Evolutionary conservation across 768 basidiomycete species (phyloP).

Genomic region (Phlebiopsis flavidoalba): DNA sequence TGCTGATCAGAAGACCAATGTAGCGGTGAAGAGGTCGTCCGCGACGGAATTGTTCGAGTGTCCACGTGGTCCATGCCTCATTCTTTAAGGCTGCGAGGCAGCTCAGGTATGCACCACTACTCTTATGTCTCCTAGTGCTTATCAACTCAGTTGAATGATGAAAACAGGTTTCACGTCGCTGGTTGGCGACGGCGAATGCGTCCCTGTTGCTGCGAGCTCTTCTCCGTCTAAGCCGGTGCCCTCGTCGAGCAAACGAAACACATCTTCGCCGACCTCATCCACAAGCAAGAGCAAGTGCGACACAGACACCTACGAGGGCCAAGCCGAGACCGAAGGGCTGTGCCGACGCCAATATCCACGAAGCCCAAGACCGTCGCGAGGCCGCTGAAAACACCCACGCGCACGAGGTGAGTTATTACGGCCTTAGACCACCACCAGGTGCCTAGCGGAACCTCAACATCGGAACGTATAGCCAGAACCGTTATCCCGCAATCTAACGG

Average conservation of each 20-base stretch:
- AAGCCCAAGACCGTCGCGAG: neutral
- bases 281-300: neutral
- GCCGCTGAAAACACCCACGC: neutral
- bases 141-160: neutral
- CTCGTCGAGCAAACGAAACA: neutral
- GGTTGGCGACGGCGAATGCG: neutral
- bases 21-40: neutral
- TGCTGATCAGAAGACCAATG: neutral
- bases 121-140: neutral
- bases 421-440: neutral
- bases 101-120: neutral
- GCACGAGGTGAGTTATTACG: neutral
- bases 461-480: neutral
- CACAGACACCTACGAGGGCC: neutral
- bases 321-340: neutral
- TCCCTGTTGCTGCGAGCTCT: neutral
- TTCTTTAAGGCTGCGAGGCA: neutral
- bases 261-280: neutral
- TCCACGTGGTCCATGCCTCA: neutral
- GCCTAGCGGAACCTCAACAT: neutral
- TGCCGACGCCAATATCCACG: neutral
- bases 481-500: neutral
- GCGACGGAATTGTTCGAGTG: neutral
- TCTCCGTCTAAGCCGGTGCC: no score
- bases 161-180: neutral